Conservation (phyloP, 371 early-diverging fungal genomes). For the Dinochytrium kinnereticum region DNA sequence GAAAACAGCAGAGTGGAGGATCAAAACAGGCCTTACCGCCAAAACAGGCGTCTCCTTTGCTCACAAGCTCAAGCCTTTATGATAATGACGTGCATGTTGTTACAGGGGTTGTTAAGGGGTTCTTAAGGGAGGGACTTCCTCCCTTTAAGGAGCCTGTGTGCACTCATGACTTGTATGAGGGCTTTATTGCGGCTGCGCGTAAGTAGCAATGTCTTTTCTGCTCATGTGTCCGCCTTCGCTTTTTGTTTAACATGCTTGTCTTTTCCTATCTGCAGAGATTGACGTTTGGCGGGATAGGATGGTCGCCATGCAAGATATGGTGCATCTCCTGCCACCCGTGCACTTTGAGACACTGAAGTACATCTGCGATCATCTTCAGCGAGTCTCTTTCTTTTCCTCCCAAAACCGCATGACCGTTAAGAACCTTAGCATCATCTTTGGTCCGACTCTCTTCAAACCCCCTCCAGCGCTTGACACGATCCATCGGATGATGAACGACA, state of each 20-base stretch:
- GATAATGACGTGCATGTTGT: conserved; percentile 59
- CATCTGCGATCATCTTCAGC: conserved; percentile 47
- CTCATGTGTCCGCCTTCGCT: conserved; percentile 1
- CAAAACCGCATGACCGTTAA: conserved; percentile 50
- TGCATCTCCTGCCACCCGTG: conserved; percentile 48
- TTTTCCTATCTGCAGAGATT: conserved; percentile 29
- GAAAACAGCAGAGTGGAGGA: no score
- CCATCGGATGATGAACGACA: conserved; percentile 40
- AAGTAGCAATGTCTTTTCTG: conserved; percentile 23
- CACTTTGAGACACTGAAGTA: conserved; percentile 49
- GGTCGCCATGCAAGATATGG: conserved; percentile 53
- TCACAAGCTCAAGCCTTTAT: conserved; percentile 40
- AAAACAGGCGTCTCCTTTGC: conserved; percentile 10
- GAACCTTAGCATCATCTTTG: conserved; percentile 55
- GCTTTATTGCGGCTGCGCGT: conserved; percentile 50
- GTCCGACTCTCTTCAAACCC: conserved; percentile 44
- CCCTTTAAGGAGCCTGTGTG: conserved; percentile 45
- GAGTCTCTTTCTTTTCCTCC: conserved; percentile 39
- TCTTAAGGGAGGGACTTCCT: conserved; percentile 46
- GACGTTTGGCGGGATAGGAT: conserved; percentile 48
- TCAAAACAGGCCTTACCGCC: no score
- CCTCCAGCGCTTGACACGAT: conserved; percentile 42
- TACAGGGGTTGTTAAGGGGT: conserved; percentile 49
- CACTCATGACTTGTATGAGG: conserved; percentile 46
- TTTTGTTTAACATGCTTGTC: background rate